Evolutionary conservation across 495 filamentous ascomycete genomes (phyloP), one percentile per base, ranked within the genome.

Genomic region (Darksidea phi): DNA sequence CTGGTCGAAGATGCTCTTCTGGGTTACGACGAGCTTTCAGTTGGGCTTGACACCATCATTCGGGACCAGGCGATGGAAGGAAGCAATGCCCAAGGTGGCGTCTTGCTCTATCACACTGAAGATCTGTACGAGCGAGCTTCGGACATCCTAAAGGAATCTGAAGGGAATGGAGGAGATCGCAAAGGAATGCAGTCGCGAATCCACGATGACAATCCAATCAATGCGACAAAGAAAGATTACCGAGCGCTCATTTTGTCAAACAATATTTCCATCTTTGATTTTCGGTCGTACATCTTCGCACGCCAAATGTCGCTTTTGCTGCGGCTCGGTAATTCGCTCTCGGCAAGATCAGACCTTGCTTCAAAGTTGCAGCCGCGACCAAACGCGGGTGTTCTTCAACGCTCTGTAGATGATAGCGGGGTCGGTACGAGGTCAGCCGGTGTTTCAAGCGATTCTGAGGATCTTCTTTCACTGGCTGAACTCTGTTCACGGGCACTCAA

Each of bases 211-310:
- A 65, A 57, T 25, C 88, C 91, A 23, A 80, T 96, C 42, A 85
- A 83, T 67, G 80, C 88, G 1, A 78, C 75, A 41, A 89, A 83
- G 71, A 95, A 96, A 70, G 78, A 87, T 1, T 97, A 97, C 70
- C 85, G 95, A 41, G 91, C 95, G 55, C 82, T 95, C 63, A 97
- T 99, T 48, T 76, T 97, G 42, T 86, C 89, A n/a, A 97, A 91
- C 74, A 87, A 95, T 63, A 95, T 97, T 26, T 97, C 94, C n/a
- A 79, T 95, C 12, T 97, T 97, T 67, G 94, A 99, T 71, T 97
- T 99, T 73, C 83, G 88, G 59, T 91, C 86, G 63, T 99, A 99
- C 71, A 81, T 99, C 11, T 97, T 97, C 75, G 86, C 90, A 21
- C 82, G 94, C 24, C 94, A 99, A 69, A 81, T 95, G 67, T 83